Evolutionary conservation across 2,329 filamentous ascomycete genomes (phyloP).

Genomic region (Exutisphaerella laricina): DNA sequence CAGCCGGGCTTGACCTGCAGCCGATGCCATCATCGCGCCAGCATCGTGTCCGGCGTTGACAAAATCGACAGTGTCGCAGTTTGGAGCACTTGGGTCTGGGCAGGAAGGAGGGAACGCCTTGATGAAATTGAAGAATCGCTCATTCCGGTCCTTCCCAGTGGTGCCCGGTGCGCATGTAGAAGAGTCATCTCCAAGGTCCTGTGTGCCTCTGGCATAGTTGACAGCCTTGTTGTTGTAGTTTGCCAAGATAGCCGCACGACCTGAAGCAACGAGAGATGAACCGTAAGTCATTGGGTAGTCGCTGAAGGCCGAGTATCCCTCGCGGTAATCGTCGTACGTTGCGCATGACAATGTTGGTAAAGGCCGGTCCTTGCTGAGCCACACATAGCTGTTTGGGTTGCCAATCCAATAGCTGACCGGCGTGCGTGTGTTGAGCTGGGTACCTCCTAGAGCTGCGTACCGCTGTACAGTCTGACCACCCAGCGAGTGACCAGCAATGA

Average conservation of each 20-base stretch:
- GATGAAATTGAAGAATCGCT: slow-evolving; percentile 39
- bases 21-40: slow-evolving; percentile 33
- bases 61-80: slow-evolving; percentile 35
- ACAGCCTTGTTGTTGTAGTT: slow-evolving; percentile 34
- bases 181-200: slow-evolving; percentile 34
- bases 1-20: slow-evolving; percentile 33
- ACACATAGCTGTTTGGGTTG: slow-evolving; percentile 35
- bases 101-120: slow-evolving; percentile 32
- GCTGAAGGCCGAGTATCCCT: slow-evolving; percentile 32
- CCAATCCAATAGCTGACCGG: slow-evolving; percentile 33
- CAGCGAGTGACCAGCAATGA: slow-evolving; percentile 35
- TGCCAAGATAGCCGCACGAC: slow-evolving; percentile 29
- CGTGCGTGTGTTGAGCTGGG: slow-evolving; percentile 20
- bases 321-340: slow-evolving; percentile 33
- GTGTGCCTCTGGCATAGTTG: slow-evolving; percentile 32
- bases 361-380: slow-evolving; percentile 31
- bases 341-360: slow-evolving; percentile 28
- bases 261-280: slow-evolving; percentile 25
- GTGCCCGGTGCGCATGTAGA: slow-evolving; percentile 31
- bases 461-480: slow-evolving; percentile 34
- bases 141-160: slow-evolving; percentile 33
- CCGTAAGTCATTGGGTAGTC: slow-evolving; percentile 32
- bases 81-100: slow-evolving; percentile 19
- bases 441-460: slow-evolving; percentile 32
- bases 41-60: slow-evolving; percentile 33